Base-by-base conservation (phyloP, 2,329 filamentous ascomycete species). In the Phialophora macrospora region DNA sequence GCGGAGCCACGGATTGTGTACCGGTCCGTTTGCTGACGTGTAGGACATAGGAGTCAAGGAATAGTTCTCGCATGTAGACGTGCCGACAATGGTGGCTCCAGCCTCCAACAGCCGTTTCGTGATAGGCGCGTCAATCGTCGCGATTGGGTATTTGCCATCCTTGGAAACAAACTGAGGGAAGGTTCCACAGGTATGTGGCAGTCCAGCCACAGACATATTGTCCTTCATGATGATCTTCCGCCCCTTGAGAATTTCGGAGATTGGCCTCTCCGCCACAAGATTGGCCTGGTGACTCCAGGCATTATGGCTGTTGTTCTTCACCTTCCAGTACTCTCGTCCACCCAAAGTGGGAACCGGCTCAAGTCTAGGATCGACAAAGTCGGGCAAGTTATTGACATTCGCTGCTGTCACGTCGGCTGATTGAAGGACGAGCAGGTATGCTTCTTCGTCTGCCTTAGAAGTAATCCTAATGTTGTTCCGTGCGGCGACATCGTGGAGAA, bases 261-360 rank as follows among this genome's bases (percentile, higher is more conserved):
- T 59, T 3, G 74, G 74, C 49, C 64, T 64, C 3, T 70, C 63
- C 6, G 75, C 71, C n/a, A 66, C 70, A 12, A 80, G 70, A 2
- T 72, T 69, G 24, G 73, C 75, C 46, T 73, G 74, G 60, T 81
- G 76, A 48, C 77, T 77, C 79, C 80, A 81, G n/a, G 76, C 80
- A 70, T 81, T 81, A 24, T 80, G 64, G 12, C 76, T 77, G 64
- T 81, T 80, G 4, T 77, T 73, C n/a, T 58, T 60, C 41, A 75
- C 70, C 64, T 64, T 63, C 59, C 62, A 67, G 61, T 71, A 74
- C 48, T 60, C 28, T 66, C 66, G 48, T 55, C 66, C 67, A 5
- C 62, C 63, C 11, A 59, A n/a, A 5, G 64, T 73, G 62, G 68
- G 63, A 2, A 69, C 65, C 3, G 77, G 77, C 44, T 62, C 68